Evolutionary conservation across 352 stramenopile genomes (phyloP), one percentile per base, ranked within the genome.

Genomic region (Pythium angustatum): DNA sequence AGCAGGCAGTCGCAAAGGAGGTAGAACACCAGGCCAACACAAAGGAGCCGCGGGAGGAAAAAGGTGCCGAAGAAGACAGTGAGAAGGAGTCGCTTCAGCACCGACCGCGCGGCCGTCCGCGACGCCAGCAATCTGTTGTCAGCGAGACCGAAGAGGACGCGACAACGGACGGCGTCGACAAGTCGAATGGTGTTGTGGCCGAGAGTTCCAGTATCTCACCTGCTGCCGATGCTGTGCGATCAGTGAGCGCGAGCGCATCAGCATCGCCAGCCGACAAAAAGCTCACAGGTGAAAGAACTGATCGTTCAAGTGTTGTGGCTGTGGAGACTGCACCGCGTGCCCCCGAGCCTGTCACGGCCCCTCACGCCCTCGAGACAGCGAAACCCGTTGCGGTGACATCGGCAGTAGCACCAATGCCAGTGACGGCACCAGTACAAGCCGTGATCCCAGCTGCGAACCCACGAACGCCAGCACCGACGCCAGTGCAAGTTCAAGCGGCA

Each of bases 61-160:
- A 41, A 10, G 57, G 30, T 1, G 58, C 58, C 8, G 49, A 64
- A 2, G 54, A 65, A 34, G 47, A 63, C n/a, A 30, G 55, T 24
- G 43, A 64, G 34, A 31, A 68, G 34, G 33, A 40, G 36, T 8
- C 17, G 7, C 27, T 26, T 14, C 53, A 22, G 19, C 53, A 38
- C 1, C 24, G 34, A 17, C 57, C 14, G 26, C 38, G 33, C 21
- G 33, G 41, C 22, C 40, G 51, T 9, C 26, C 33, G 22, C 36
- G 38, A 2, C 63, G 27, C n/a, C 12, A 73, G 31, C 54, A 28
- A 43, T 55, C 22, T 10, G n/a, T 33, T 15, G 33, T 50, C 27
- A 22, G 1, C 22, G 67, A 74, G 52, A 56, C 19, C 7, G 54
- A 49, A 7, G 55, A 50, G 11, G 27, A 19, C 19, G 40, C 47